These are phyloP conservation scores for Ambrosia artemisiifolia DNA, from an alignment of 129 eudicot species.

Conservation along the genomic window DNA sequence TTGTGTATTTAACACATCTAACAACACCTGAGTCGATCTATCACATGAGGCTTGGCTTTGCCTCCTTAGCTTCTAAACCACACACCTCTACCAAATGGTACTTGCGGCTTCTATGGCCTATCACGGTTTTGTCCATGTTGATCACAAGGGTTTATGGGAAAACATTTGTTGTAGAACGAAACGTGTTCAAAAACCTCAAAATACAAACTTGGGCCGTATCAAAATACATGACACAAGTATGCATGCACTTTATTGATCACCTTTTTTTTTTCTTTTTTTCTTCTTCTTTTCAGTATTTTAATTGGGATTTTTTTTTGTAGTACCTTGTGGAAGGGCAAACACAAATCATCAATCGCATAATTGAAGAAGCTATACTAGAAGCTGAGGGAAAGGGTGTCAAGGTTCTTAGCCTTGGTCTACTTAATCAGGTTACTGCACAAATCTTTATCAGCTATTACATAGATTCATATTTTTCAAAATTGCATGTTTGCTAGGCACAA, in stretches of 20 bases:
- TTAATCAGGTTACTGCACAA: slow-evolving; percentile 53
- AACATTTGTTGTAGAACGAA: slow-evolving; percentile 50
- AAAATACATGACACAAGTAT: slow-evolving; percentile 47
- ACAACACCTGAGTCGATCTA: slow-evolving; percentile 66
- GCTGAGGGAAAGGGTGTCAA: slow-evolving; percentile 58
- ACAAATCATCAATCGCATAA: slow-evolving; percentile 47
- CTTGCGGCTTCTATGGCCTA: slow-evolving; percentile 45
- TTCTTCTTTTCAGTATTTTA: not conserved
- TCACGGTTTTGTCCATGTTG: slow-evolving; percentile 36
- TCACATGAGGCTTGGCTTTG: slow-evolving; percentile 50
- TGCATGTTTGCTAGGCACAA: not conserved
- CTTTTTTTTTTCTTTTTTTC: not conserved
- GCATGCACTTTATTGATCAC: not conserved
- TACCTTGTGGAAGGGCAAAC: slow-evolving; percentile 53
- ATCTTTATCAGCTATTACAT: not conserved
- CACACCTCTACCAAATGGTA: slow-evolving; percentile 42
- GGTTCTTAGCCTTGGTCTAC: slow-evolving; percentile 60
- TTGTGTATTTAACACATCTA: slow-evolving; percentile 63
- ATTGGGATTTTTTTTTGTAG: slow-evolving; percentile 32
- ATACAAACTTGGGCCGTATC: slow-evolving; percentile 58
- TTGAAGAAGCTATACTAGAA: slow-evolving; percentile 66
- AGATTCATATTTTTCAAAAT: too few relatives aligned
- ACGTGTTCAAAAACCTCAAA: slow-evolving; percentile 40
- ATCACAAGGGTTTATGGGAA: slow-evolving; percentile 31
- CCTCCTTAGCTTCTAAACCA: slow-evolving; percentile 58